These are phyloP conservation scores for Isatis tinctoria DNA, from an alignment of 345 rosid genomes.

Conservation along the genomic window DNA sequence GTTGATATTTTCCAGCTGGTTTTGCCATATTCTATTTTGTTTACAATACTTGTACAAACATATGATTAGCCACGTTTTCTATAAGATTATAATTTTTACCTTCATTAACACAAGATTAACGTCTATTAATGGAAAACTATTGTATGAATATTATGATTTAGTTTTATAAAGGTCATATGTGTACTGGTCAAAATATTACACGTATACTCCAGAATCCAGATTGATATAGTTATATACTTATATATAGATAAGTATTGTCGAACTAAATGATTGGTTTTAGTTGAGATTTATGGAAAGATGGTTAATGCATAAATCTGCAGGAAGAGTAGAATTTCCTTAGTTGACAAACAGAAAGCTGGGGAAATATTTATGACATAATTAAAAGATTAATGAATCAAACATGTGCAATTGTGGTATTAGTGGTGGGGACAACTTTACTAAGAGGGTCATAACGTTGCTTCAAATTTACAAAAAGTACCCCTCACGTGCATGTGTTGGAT, in stretches of 20 bases:
- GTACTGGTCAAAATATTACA: neutral
- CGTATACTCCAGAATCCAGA: neutral
- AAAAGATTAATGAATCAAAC: constrained; percentile 21
- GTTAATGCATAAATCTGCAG: neutral
- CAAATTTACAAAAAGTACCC: constrained; percentile 21
- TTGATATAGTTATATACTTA: too few relatives aligned
- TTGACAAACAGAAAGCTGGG: constrained; percentile 10
- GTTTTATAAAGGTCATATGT: neutral
- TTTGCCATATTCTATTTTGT: neutral
- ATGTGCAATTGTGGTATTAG: constrained; percentile 32
- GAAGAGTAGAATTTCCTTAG: neutral
- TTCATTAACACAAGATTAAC: neutral
- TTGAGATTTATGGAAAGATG: neutral
- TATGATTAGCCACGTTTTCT: neutral
- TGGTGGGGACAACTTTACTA: constrained; percentile 31
- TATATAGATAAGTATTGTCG: too few relatives aligned
- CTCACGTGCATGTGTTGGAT: constrained; percentile 34
- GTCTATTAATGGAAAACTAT: neutral
- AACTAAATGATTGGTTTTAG: neutral
- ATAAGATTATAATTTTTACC: neutral
- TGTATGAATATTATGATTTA: neutral
- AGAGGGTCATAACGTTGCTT: constrained; percentile 24
- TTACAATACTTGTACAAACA: neutral
- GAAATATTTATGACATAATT: neutral
- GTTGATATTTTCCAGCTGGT: neutral